Base-by-base conservation (phyloP, 345 rosid species). In the Jatropha curcas region DNA sequence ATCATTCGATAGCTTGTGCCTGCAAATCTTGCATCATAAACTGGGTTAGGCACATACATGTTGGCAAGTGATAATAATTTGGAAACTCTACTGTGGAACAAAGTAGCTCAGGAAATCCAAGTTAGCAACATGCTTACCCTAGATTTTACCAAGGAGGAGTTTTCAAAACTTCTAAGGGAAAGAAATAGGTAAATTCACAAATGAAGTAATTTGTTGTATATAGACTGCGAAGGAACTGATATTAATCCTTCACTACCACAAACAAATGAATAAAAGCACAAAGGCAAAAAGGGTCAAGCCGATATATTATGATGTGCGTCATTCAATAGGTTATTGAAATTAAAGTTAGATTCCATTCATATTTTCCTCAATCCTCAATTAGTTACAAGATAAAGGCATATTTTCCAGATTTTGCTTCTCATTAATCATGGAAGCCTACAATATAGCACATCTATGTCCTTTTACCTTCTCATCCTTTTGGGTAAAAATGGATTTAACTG, bases 401-500 rank as follows among this genome's bases (percentile, higher is more conserved):
- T n/a, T n/a, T n/a, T n/a, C n/a, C n/a, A 31, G 65, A 28, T 70
- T 34, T 50, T 34, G 52, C 33, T 59, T 50, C 59, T 58, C 11
- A 24, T 43, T 19, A 58, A 51, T 37, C 67, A 58, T 22, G 33
- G 45, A 67, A 24, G 16, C 67, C 67, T 63, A 46, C 39, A 76
- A 24, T 37, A 57, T n/a, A 35, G 37, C 34, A 74, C 79, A 64
- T 20, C 20, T 5, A 61, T 28, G 51, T 13, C 17, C n/a, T 68
- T 75, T 71, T 82, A 79, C 88, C 86, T 87, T 81, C 33, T 81
- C 88, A 76, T 77, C 79, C 75, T 86, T 80, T 51, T 81, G 70
- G 60, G 85, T 64, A 67, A 78, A 63, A 64, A 73, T 46, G 20
- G 69, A 35, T 68, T 78, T 78, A 50, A 78, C 74, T 6, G 27